A percentile compares a stretch with the other conserved stretches of the same genome.
phyloP scores from a whole-genome alignment of 306 rosid species.

The Trichosanthes cucumerina region DNA sequence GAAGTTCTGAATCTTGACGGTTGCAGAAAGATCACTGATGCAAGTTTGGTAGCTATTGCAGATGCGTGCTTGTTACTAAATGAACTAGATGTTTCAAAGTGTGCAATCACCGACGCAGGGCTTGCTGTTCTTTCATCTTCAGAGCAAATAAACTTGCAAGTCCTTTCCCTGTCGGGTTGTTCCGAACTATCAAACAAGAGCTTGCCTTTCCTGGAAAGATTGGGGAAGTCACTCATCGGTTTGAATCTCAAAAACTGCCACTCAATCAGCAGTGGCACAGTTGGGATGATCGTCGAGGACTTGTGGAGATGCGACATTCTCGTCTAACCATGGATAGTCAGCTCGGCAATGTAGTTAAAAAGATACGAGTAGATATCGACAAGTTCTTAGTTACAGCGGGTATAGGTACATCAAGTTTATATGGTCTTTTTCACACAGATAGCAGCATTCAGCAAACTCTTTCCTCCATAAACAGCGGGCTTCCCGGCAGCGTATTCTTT shows the following conservation, averaged over 20 bases:
- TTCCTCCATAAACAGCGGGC: not conserved
- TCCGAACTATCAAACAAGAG: slow-evolving; percentile 9
- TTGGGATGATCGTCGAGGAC: slow-evolving; percentile 3
- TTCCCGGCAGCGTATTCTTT: not conserved
- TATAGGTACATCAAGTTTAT: not conserved
- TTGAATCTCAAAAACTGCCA: slow-evolving; percentile 12
- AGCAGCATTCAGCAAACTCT: slow-evolving; percentile 2
- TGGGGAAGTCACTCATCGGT: slow-evolving; percentile 7
- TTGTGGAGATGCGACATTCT: slow-evolving; percentile 16
- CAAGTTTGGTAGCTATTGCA: slow-evolving; percentile 14
- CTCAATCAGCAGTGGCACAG: slow-evolving; percentile 6
- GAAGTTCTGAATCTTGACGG: slow-evolving; percentile 6
- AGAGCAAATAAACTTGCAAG: slow-evolving; percentile 11
- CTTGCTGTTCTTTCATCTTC: slow-evolving; percentile 5
- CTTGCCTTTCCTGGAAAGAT: slow-evolving; percentile 13
- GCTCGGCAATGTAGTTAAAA: not conserved
- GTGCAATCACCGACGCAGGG: slow-evolving; percentile 2
- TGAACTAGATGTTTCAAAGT: slow-evolving; percentile 12
- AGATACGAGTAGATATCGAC: not conserved
- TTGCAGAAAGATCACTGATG: slow-evolving; percentile 10
- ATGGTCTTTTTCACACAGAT: slow-evolving; percentile 7
- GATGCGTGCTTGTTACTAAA: slow-evolving; percentile 1
- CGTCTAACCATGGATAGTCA: slow-evolving; percentile 8
- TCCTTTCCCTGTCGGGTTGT: slow-evolving; percentile 11
- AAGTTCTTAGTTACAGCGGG: not conserved